Percentiles rank a stretch among this genome's conserved stretches.
Evolutionary conservation across 2,329 filamentous ascomycete species (phyloP).

Genomic region (Hypoxylon sp.): DNA sequence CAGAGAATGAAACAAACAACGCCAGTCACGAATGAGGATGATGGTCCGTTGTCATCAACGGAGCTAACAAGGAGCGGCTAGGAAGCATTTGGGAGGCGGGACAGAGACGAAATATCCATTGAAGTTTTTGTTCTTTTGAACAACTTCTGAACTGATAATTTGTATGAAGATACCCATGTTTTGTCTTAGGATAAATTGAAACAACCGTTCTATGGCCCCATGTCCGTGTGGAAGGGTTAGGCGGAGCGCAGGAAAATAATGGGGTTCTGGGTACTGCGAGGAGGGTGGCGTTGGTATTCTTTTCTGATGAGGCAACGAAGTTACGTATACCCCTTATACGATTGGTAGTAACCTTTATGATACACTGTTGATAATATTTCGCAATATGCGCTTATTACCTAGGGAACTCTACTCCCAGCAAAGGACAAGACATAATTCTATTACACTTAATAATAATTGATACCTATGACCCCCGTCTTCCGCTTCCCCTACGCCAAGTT

Average conservation of each 20-base stretch:
- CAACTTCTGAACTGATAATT: neutral
- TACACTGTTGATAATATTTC: neutral
- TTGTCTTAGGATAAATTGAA: neutral
- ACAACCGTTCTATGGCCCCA: neutral
- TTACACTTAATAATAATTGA: conserved; percentile 10
- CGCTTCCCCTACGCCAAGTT: neutral
- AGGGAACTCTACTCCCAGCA: neutral
- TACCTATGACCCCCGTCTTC: neutral
- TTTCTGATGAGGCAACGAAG: conserved; percentile 9
- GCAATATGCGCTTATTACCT: neutral
- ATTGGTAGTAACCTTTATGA: neutral
- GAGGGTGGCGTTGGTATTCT: conserved; percentile 2
- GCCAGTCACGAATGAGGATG: neutral
- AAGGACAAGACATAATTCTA: neutral
- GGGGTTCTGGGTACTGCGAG: neutral
- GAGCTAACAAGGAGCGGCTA: neutral
- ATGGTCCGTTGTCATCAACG: neutral
- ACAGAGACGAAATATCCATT: neutral
- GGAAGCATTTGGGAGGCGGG: neutral
- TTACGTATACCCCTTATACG: conserved; percentile 9
- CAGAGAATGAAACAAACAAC: neutral
- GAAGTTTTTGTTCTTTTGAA: neutral
- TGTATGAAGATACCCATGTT: neutral
- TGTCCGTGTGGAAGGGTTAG: no score
- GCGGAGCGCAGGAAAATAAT: neutral